Conservation (phyloP, 768 basidiomycete genomes). For the Suillus luteus region DNA sequence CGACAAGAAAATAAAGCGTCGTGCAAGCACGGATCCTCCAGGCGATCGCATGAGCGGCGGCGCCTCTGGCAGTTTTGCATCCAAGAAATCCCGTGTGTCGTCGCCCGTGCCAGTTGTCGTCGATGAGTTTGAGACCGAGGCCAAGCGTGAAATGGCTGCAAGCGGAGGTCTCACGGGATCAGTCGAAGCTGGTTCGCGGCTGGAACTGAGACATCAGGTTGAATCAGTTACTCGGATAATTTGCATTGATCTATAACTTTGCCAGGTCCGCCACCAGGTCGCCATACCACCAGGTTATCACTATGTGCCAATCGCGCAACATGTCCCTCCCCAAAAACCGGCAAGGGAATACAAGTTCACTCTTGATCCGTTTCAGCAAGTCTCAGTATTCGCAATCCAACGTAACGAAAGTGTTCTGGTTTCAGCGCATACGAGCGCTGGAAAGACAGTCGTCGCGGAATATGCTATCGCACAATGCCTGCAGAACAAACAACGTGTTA, state of each 20-base stretch:
- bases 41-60: conserved; percentile 7
- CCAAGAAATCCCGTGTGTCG: conserved; percentile 62
- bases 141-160: conserved; percentile 87
- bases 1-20: conserved; percentile 31
- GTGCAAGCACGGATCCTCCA: conserved; percentile 11
- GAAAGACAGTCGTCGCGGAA: conserved; percentile 99
- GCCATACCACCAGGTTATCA: conserved; percentile 91
- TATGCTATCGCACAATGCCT: conserved; percentile 98
- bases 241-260: conserved; percentile 12
- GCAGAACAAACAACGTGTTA: conserved; percentile 91
- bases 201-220: conserved; percentile 85
- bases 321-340: conserved; percentile 89
- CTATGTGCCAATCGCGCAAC: conserved; percentile 87
- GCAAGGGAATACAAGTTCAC: conserved; percentile 94
- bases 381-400: conserved; percentile 93
- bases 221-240: conserved; percentile 4
- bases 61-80: conserved; percentile 34
- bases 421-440: conserved; percentile 97
- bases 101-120: conserved; percentile 77
- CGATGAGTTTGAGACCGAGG: conserved; percentile 94
- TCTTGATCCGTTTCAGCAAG: conserved; percentile 95
- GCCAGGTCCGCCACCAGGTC: conserved; percentile 91
- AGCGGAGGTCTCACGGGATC: conserved; percentile 83
- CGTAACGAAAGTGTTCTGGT: conserved; percentile 97
- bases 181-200: conserved; percentile 63